These are phyloP conservation scores for Microdochium paspali DNA, from an alignment of 2,329 filamentous ascomycete species.

Conservation along the genomic window DNA sequence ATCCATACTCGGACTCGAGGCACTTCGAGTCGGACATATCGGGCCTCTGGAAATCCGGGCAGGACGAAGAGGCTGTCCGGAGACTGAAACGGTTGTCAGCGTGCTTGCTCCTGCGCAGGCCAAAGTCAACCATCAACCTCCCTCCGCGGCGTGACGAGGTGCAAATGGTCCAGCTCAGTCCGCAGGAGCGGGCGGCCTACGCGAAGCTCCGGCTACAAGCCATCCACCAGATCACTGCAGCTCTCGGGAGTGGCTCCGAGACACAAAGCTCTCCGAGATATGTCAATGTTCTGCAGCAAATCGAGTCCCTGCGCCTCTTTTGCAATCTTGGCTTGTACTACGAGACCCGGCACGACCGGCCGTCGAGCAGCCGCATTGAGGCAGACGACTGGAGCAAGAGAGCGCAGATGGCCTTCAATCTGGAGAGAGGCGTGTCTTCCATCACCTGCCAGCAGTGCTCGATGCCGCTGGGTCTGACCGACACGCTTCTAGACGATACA, in stretches of 20 bases:
- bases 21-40: conserved; percentile 27
- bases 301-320: conserved; percentile 32
- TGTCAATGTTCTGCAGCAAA: conserved; percentile 31
- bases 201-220: conserved; percentile 15
- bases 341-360: conserved; percentile 16
- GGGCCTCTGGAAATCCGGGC: conserved; percentile 25
- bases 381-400: no score
- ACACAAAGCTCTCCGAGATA: conserved; percentile 15
- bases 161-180: conserved; percentile 23
- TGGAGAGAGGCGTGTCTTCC: no score
- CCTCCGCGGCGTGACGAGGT: conserved; percentile 23
- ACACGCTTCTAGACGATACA: no score
- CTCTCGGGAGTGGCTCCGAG: conserved; percentile 11
- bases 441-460: no score
- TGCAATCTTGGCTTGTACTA: conserved; percentile 37
- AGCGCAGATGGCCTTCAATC: no score
- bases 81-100: conserved; percentile 27
- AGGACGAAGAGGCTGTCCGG: conserved; percentile 23
- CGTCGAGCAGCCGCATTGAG: no score
- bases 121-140: conserved; percentile 26
- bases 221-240: conserved; percentile 22
- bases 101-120: conserved; percentile 28
- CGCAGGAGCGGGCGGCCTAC: conserved; percentile 25
- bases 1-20: conserved; percentile 28
- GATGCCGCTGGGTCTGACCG: no score